Conservation (phyloP, 2,329 filamentous ascomycete genomes). For the Fusarium heterosporum region DNA sequence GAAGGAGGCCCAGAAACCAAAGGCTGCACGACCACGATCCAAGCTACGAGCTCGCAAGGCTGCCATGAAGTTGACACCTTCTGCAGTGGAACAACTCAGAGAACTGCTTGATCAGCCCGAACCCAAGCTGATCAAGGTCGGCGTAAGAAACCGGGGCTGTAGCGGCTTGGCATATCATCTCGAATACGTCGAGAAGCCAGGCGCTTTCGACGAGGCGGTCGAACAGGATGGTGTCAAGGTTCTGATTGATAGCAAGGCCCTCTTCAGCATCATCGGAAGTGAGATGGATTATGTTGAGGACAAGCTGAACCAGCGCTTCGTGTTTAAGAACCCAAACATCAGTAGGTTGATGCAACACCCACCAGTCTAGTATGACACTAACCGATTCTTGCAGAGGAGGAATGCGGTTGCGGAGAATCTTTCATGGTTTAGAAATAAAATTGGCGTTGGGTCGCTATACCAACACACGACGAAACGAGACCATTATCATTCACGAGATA, state of each 20-base stretch:
- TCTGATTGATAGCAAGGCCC: slow-evolving; percentile 94
- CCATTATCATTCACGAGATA: slow-evolving; percentile 21
- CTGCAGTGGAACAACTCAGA: slow-evolving; percentile 82
- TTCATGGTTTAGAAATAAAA: slow-evolving; percentile 76
- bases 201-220: slow-evolving; percentile 88
- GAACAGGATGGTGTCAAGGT: slow-evolving; percentile 97
- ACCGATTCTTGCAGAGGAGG: slow-evolving; percentile 75
- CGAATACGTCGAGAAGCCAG: slow-evolving; percentile 93
- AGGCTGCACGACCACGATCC: slow-evolving; percentile 56
- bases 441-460: background rate
- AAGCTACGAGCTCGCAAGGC: slow-evolving; percentile 79
- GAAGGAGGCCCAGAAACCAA: slow-evolving; percentile 74
- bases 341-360: slow-evolving; percentile 72
- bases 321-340: slow-evolving; percentile 98
- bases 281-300: slow-evolving; percentile 99
- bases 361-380: slow-evolving; percentile 35
- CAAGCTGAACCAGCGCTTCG: slow-evolving; percentile 89
- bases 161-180: slow-evolving; percentile 93
- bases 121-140: slow-evolving; percentile 92
- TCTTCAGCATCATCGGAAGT: slow-evolving; percentile 97
- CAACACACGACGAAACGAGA: slow-evolving; percentile 4
- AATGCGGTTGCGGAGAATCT: slow-evolving; percentile 96
- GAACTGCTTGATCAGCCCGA: slow-evolving; percentile 84
- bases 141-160: slow-evolving; percentile 93
- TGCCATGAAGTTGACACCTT: slow-evolving; percentile 85